Base-by-base conservation (phyloP, 192 early-diverging fungal species). In the Entophlyctis luteolus region DNA sequence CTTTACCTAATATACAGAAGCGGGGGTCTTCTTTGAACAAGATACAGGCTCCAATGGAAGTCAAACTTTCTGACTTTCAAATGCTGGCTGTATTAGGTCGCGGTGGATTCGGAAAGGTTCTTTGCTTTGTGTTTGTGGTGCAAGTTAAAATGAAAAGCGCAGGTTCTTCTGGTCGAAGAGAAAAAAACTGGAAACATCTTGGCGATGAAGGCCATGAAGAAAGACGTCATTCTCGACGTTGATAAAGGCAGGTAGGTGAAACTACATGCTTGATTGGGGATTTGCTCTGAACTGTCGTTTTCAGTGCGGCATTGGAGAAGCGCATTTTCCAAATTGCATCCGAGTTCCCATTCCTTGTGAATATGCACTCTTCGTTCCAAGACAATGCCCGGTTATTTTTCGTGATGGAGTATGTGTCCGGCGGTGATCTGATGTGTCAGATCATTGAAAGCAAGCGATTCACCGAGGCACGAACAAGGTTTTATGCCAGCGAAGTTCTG, bases 181-280 rank as follows among this genome's bases (percentile, higher is more conserved):
- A 92, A 91, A 68, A 28, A 68, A 28, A 86, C 88, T 18, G 77
- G 81, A 57, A 81, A 86, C 33, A 78, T 95, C 4, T 96, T 93
- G 72, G 96, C 96, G 23, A 95, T 98, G 75, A 98, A 98, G 74
- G 95, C 95, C 1, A 74, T 98, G 32, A 98, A 98, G 75, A 98
- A 79, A 62, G 82, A 98, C 68, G 94, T 92, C 69, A 96, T 98
- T 56, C 91, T 96, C 55, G 91, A 98, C 72, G 94, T 93, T 77
- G 96, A 98, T 76, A 94, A 98, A n/a, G n/a, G n/a, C n/a, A n/a
- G n/a, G n/a, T n/a, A n/a, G n/a, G n/a, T n/a, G n/a, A n/a, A n/a
- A n/a, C n/a, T n/a, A n/a, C n/a, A n/a, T n/a, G n/a, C n/a, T n/a
- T n/a, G n/a, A n/a, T n/a, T n/a, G n/a, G n/a, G n/a, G n/a, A n/a